These are phyloP conservation scores for Aspergillus spinulosporus DNA, from an alignment of 2,329 filamentous ascomycete species.

Conservation along the genomic window DNA sequence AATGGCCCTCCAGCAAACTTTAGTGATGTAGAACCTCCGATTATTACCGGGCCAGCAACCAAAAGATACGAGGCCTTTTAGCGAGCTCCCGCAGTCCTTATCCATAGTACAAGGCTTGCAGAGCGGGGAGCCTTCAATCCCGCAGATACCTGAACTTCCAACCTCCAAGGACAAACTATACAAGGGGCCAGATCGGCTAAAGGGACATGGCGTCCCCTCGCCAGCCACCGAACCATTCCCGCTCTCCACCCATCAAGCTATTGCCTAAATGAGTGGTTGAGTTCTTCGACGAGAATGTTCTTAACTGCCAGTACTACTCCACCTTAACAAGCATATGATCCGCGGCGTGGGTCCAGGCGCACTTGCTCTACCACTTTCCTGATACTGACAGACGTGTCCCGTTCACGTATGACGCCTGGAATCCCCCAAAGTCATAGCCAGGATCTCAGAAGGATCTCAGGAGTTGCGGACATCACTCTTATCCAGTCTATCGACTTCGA, in stretches of 20 bases:
- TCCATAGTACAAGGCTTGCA: neutral
- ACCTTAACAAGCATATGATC: conserved; percentile 54
- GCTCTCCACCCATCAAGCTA: conserved; percentile 61
- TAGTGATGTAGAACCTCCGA: conserved; percentile 1
- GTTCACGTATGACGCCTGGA: conserved; percentile 62
- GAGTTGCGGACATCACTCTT: conserved; percentile 59
- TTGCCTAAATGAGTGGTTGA: conserved; percentile 64
- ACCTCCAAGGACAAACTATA: conserved; percentile 51
- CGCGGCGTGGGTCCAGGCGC: conserved; percentile 52
- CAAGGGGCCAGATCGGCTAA: conserved; percentile 57
- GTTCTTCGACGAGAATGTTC: conserved; percentile 57
- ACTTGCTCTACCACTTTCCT: too few species aligned
- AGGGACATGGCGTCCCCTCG: conserved; percentile 52
- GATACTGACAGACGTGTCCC: conserved; percentile 38
- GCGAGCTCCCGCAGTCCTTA: conserved; percentile 16
- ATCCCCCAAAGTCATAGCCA: conserved; percentile 53
- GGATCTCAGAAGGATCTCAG: conserved; percentile 47
- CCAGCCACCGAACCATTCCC: conserved; percentile 53
- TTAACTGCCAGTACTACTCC: conserved; percentile 59
- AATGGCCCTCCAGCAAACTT: conserved; percentile 8
- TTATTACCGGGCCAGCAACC: conserved; percentile 15
- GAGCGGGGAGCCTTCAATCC: conserved; percentile 48
- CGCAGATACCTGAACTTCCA: conserved; percentile 56
- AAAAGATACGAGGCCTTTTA: conserved; percentile 20
- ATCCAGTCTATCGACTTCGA: conserved; percentile 59